These are phyloP conservation scores for Amaranthus cruentus DNA, from an alignment of 148 eudicot genomes.

Conservation along the genomic window DNA sequence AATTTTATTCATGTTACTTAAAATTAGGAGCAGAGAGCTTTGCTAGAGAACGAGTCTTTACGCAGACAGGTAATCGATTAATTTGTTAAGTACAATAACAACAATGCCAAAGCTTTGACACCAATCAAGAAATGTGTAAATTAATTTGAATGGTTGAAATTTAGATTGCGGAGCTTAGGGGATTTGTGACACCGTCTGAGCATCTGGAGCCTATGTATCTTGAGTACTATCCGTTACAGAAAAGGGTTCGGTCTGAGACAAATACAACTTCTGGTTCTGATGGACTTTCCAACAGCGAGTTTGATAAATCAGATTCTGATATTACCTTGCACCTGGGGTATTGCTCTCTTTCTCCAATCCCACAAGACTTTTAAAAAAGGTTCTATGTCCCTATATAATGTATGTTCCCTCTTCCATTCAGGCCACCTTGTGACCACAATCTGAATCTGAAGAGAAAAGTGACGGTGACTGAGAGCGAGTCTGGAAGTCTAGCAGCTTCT, in stretches of 20 bases:
- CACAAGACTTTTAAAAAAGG: not conserved
- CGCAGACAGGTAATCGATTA: constrained; percentile 52
- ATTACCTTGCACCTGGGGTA: constrained; percentile 61
- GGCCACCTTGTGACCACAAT: constrained; percentile 35
- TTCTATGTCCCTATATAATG: not conserved
- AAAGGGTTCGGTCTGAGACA: constrained; percentile 24
- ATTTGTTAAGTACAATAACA: not conserved
- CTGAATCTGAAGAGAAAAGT: constrained; percentile 35
- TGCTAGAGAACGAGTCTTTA: constrained; percentile 58
- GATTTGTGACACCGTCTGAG: constrained; percentile 28
- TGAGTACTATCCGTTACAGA: constrained; percentile 33
- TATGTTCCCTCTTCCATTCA: constrained; percentile 14
- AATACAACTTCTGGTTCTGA: constrained; percentile 36
- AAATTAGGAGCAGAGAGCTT: constrained; percentile 56
- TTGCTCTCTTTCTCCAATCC: not conserved
- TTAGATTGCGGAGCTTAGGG: constrained; percentile 65
- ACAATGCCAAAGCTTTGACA: no score
- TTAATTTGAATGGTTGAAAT: not conserved
- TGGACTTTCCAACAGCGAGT: constrained; percentile 23
- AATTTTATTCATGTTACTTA: not conserved
- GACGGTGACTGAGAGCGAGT: constrained; percentile 23
- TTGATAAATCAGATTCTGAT: constrained; percentile 42
- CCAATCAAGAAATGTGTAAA: not conserved
- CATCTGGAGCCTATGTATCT: constrained; percentile 33
- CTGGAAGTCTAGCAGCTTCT: constrained; percentile 32